Evolutionary conservation across 257 asterid species (phyloP), one percentile per base, ranked within the genome.

Genomic region (Ocimum tenuiflorum): DNA sequence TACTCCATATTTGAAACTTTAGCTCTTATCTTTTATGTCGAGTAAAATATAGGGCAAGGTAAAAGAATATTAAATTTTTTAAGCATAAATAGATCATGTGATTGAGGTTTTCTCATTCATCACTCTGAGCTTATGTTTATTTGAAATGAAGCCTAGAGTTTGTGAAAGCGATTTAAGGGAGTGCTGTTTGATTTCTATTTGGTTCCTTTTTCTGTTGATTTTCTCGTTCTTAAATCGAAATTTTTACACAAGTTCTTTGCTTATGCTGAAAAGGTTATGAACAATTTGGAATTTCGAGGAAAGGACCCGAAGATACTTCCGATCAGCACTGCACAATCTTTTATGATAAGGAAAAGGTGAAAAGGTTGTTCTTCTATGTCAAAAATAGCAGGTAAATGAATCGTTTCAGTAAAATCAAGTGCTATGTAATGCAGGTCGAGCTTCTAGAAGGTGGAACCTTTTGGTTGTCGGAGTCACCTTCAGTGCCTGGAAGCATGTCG

Each of bases 381-480:
- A 22, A 24, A n/a, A 19, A 20, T 53, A 66, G 19, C 51, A 0
- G 33, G 55, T 42, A 45, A 33, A 58, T 38, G 22, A 51, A 50
- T 53, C 43, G 27, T 55, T 56, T 67, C 18, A 46, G 15, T 69
- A 38, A 47, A 14, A 27, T 61, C 60, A 43, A 42, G 41, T 78
- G 67, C 52, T 60, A 23, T 60, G 43, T 42, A 56, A 55, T 83
- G 77, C 69, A 94, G 99, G 94, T 90, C 58, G 99, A 94, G 82
- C 78, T 86, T 73, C 76, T 90, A 53, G 97, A 94, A 83, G 99
- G 99, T 43, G 97, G 99, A 63, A 94, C 97, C 1, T 94, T 90
- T 81, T 94, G 99, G 99, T 69, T 94, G 74, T 94, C 97, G 0
- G 97, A 94, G 78, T 90, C 96, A 6, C 99, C 99, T 67, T 94